Evolutionary conservation across 2,329 filamentous ascomycete genomes (phyloP), one percentile per base, ranked within the genome.

Genomic region (Fusarium graminum): DNA sequence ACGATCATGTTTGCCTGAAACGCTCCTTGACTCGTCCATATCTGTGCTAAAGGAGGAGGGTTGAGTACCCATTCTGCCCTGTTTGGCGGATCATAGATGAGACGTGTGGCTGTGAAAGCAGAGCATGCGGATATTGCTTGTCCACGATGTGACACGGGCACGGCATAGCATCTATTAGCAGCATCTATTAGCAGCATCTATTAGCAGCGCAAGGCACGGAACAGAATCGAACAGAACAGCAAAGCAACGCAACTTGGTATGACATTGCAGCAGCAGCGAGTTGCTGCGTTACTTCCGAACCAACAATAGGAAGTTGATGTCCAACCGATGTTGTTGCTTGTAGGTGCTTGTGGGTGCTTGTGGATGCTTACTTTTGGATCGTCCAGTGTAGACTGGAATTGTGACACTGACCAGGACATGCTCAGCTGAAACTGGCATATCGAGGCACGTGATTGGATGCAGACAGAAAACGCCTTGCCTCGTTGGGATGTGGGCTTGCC

Each of bases 361-460:
- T 22, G 22, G 22, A 22, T 22, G 28, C 32, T 34, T 36, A 22
- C 19, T 32, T 13, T 44, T 44, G 36, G 51, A 53, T 65, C 64
- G 38, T 53, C 52, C 41, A 49, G 22, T 56, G 28, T 17, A 60
- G 60, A 46, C 52, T 53, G 25, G 26, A 58, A 58, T 55, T 68
- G 59, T 69, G 52, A 65, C 58, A 44, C 51, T 58, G 51, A 53
- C 32, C 49, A 56, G 63, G 62, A 65, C 57, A 52, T 32, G 51
- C 62, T 52, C 69, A 72, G 69, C 69, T 72, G 69, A 72, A 62
- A 68, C 52, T 56, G 50, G 40, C 22, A 41, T 40, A 11, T 57
- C 8, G 22, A 19, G 57, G 29, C 45, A 61, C 54, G 43, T 69
- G 69, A 71, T 72, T 72, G 69, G 69, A 11, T n/a, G 4, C 9